phyloP scores from a whole-genome alignment of 2,329 filamentous ascomycete species.

The Trichoderma citrinoviride region DNA sequence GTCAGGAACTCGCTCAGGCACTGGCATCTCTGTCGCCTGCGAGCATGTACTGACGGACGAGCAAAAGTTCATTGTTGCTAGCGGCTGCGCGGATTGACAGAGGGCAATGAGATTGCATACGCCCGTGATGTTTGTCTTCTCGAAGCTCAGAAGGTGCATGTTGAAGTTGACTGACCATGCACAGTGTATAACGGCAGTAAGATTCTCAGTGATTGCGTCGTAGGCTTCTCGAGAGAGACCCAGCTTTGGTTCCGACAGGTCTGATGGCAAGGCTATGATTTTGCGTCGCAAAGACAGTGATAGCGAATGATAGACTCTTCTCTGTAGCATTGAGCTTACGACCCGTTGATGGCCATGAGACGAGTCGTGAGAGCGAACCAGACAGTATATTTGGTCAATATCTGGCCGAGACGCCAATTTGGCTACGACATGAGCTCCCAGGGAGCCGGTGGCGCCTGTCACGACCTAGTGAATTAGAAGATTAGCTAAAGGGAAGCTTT shows the following conservation, averaged over 20 bases:
- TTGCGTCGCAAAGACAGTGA: constrained; percentile 32
- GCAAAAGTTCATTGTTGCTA: constrained; percentile 13
- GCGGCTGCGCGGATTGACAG: constrained; percentile 1
- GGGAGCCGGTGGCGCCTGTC: constrained; percentile 63
- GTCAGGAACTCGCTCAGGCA: constrained; percentile 29
- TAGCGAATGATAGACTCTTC: neutral
- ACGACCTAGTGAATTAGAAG: neutral
- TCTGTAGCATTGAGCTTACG: constrained; percentile 10
- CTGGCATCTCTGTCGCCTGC: neutral
- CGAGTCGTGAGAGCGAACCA: constrained; percentile 45
- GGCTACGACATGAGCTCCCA: constrained; percentile 59
- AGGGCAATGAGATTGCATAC: constrained; percentile 2
- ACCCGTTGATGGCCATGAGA: neutral
- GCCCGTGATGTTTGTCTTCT: neutral
- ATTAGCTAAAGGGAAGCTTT: neutral
- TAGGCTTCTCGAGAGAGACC: neutral
- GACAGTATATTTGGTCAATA: constrained; percentile 51
- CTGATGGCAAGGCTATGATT: constrained; percentile 42
- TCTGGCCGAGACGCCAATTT: constrained; percentile 58
- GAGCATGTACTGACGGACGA: constrained; percentile 11
- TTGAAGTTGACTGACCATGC: constrained; percentile 60
- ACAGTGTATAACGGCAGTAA: constrained; percentile 48
- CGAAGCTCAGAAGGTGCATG: constrained; percentile 49
- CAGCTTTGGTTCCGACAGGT: constrained; percentile 25
- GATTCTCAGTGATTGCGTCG: constrained; percentile 17